Percentiles rank a stretch among this genome's conserved stretches.
Conservation (phyloP, 257 asterid species). For the Solanum peruvianum region DNA sequence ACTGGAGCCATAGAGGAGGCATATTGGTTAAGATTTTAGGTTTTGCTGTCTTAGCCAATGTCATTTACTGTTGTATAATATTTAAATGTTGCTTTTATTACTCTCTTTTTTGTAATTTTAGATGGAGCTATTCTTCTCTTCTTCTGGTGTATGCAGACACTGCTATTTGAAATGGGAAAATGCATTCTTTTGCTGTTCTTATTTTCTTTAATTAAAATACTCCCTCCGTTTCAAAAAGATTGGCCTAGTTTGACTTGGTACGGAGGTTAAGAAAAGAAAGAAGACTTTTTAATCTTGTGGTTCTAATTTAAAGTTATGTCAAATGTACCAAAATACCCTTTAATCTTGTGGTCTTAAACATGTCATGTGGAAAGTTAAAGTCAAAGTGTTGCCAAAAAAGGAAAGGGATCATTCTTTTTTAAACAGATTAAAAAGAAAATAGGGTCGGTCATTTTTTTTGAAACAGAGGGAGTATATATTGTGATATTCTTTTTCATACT, state of each 20-base stretch:
- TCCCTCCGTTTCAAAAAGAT: too few species aligned
- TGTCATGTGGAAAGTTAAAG: too few species aligned
- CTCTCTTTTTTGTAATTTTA: neutral
- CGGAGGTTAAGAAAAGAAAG: too few species aligned
- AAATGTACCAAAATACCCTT: too few species aligned
- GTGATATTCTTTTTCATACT: neutral
- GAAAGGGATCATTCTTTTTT: too few species aligned
- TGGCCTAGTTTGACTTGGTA: too few species aligned
- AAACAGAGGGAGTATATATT: neutral
- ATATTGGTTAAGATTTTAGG: slow-evolving; percentile 1
- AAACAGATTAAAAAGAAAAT: too few species aligned
- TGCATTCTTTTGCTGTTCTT: neutral
- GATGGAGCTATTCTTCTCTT: neutral
- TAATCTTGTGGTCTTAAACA: too few species aligned
- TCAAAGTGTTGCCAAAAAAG: too few species aligned
- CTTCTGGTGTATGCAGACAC: neutral
- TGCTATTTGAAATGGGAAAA: neutral
- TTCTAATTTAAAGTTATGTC: too few species aligned
- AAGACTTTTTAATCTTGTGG: too few species aligned
- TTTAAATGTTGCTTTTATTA: neutral
- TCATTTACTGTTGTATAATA: neutral
- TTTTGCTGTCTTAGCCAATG: neutral
- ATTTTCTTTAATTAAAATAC: neutral
- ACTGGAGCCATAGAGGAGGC: slow-evolving; percentile 6
- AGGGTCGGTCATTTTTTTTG: too few species aligned